These are phyloP conservation scores for Acacia concinna DNA, from an alignment of 331 rosid genomes.

Conservation along the genomic window DNA sequence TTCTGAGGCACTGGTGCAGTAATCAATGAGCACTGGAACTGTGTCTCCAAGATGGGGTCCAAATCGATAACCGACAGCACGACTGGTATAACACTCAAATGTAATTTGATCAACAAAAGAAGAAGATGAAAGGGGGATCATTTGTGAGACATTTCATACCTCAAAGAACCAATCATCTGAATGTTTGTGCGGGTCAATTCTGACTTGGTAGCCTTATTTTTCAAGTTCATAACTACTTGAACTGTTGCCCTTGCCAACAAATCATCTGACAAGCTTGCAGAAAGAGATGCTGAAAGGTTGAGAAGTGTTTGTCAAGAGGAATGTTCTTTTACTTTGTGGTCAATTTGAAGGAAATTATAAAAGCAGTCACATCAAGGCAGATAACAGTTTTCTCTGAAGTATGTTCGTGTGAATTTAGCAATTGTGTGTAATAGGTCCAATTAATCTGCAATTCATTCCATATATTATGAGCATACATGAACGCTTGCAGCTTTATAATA, in stretches of 20 bases:
- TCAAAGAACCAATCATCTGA: constrained; percentile 99
- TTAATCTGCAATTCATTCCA: constrained; percentile 2
- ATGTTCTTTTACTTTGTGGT: background rate
- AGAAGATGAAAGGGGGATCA: constrained; percentile 3
- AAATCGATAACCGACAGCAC: constrained; percentile 98
- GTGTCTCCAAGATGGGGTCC: constrained; percentile 98
- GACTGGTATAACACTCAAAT: constrained; percentile 55
- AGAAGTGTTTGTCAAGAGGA: constrained; percentile 24
- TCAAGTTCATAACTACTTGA: constrained; percentile 80
- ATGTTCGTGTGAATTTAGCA: constrained; percentile 18
- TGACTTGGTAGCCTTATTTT: constrained; percentile 68
- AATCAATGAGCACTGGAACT: constrained; percentile 89
- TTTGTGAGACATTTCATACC: constrained; percentile 49
- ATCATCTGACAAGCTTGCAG: constrained; percentile 96
- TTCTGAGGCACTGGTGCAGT: constrained; percentile 94
- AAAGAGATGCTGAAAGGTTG: constrained; percentile 78
- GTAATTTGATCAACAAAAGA: constrained; percentile 28
- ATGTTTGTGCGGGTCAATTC: constrained; percentile 94
- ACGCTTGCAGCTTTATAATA: background rate
- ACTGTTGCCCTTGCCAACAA: constrained; percentile 84
- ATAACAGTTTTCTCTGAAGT: constrained; percentile 15
- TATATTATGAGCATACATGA: background rate
- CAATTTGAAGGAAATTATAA: background rate
- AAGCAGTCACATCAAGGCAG: constrained; percentile 3
- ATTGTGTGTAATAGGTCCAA: constrained; percentile 2